A percentile compares a stretch with the other conserved stretches of the same genome.
Conservation (phyloP, 208 protist species). For the Strigomonas galati region DNA sequence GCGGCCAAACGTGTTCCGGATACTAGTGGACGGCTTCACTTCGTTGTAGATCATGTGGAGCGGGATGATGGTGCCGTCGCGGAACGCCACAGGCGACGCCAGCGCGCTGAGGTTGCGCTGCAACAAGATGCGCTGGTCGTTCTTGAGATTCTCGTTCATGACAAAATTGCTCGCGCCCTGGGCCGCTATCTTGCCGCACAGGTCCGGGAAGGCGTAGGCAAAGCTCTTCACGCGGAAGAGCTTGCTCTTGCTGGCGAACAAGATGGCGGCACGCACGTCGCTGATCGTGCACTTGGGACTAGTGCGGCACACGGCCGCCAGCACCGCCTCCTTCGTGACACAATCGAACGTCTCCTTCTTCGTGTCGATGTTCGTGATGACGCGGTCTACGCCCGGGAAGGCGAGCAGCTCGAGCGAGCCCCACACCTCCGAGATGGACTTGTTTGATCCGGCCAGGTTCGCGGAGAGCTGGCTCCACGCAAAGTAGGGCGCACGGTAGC, state of each 20-base stretch:
- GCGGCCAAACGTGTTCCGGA: constrained; percentile 44
- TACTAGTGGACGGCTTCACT: constrained; percentile 11
- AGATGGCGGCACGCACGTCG: constrained; percentile 31
- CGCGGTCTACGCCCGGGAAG: constrained; percentile 79
- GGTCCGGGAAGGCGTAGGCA: constrained; percentile 26
- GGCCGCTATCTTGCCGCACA: constrained; percentile 14
- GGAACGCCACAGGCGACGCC: constrained; percentile 50
- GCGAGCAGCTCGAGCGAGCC: constrained; percentile 80
- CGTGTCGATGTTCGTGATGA: constrained; percentile 78
- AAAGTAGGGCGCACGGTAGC: constrained; percentile 73
- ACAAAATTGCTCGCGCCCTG: background rate
- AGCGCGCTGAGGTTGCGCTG: constrained; percentile 48
- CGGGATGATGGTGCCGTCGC: constrained; percentile 22
- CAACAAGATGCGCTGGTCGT: constrained; percentile 28
- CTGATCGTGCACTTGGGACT: constrained; percentile 35
- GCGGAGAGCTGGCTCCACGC: constrained; percentile 86
- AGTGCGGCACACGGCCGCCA: constrained; percentile 29
- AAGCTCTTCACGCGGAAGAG: constrained; percentile 31
- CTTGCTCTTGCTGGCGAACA: constrained; percentile 34
- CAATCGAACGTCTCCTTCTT: constrained; percentile 58
- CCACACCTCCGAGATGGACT: constrained; percentile 61
- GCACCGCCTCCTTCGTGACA: constrained; percentile 51
- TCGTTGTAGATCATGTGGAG: constrained; percentile 41
- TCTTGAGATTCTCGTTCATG: constrained; percentile 5
- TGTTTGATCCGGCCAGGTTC: constrained; percentile 47